Evolutionary conservation across 306 rosid genomes (phyloP), one percentile per base, ranked within the genome.

Genomic region (Castanopsis chinensis): DNA sequence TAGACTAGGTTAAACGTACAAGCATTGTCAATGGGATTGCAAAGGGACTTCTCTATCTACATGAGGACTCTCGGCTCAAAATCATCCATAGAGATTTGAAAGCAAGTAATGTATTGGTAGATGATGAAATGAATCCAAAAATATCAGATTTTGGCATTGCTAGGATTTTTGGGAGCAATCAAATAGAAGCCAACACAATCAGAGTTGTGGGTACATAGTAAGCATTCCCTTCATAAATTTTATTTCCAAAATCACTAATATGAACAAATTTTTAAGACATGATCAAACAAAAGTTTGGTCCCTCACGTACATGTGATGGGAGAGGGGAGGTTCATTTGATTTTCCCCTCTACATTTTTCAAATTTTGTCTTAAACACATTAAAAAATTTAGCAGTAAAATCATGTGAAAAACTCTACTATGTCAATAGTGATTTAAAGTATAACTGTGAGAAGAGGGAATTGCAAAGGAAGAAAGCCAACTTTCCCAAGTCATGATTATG

Each of bases 121-220:
- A 74, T 5, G 68, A 74, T 55, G 77, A 74, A 32, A 74, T 74
- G 77, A 56, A 33, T 0, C 54, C 68, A 55, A 74, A 74, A 54
- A 74, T 56, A 28, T 74, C 77, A 56, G 69, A 74, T 25, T 74
- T 74, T 20, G 77, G 77, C 6, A 74, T 54, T 56, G 77, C 68
- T 33, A 56, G 77, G 20, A 74, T 74, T 57, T 56, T 74, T 55
- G 67, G 51, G 35, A 33, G 33, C 54, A 56, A 74, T 32, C 77
- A 74, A 56, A 74, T 32, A 4, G 68, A 74, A 74, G 68, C 77
- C 43, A 74, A 56, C 32, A 74, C 69, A 2, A 9, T 2, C 18
- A 74, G 13, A 74, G 69, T 74, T 32, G 56, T 74, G 43, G 69
- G 78, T n/a, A 74, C 78, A 74, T 74, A 56, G 77, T 73, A 74